These are phyloP conservation scores for Plasmodium knowlesi DNA, from an alignment of 169 alveolate species.

Conservation along the genomic window DNA sequence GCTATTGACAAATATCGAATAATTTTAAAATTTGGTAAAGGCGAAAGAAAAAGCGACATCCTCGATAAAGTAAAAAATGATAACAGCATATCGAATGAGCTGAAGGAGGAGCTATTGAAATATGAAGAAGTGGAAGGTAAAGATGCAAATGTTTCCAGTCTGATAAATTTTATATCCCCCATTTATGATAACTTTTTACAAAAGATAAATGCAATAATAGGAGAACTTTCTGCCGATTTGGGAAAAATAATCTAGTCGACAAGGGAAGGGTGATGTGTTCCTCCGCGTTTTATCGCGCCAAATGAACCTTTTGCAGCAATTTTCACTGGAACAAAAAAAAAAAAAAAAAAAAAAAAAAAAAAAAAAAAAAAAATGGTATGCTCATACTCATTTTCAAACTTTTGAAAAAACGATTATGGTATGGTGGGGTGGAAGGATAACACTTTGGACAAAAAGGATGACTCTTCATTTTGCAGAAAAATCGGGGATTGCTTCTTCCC, in stretches of 20 bases:
- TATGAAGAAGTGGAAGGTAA: conserved; percentile 13
- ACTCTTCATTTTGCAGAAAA: not conserved
- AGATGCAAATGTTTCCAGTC: conserved; percentile 20
- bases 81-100: conserved; percentile 9
- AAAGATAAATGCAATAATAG: not conserved
- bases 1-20: not conserved
- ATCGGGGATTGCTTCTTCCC: not conserved
- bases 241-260: not conserved
- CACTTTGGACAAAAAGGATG: not conserved
- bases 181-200: conserved; percentile 17
- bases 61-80: conserved; percentile 25
- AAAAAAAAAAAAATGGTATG: not conserved
- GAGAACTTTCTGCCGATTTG: conserved; percentile 10
- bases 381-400: not conserved
- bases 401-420: not conserved
- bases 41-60: conserved; percentile 12
- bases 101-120: conserved; percentile 21
- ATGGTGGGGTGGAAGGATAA: not conserved
- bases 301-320: not conserved
- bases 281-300: not conserved
- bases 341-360: not conserved
- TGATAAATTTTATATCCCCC: conserved; percentile 20
- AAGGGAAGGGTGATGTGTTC: not conserved
- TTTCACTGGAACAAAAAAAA: not conserved
- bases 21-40: conserved; percentile 38